Conservation (phyloP, 352 stramenopile species). For the Elongisporangium prolatum region DNA sequence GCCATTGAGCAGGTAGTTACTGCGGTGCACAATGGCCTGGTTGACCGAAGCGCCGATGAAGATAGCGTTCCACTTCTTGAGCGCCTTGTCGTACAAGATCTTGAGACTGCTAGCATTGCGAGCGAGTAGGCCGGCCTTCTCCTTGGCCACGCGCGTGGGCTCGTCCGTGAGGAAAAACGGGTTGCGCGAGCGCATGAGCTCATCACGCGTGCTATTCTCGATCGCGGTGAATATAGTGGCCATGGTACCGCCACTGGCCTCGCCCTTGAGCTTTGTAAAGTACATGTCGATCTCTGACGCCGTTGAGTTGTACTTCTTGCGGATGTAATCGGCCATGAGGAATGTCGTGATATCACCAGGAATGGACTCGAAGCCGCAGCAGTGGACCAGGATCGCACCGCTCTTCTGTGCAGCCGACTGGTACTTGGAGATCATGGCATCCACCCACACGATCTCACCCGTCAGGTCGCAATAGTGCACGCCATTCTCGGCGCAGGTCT, state of each 20-base stretch:
- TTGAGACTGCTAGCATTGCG: constrained; percentile 28
- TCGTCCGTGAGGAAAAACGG: constrained; percentile 62
- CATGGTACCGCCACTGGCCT: constrained; percentile 58
- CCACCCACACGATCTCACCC: constrained; percentile 84
- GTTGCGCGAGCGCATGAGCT: constrained; percentile 32
- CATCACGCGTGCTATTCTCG: constrained; percentile 37
- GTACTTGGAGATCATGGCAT: constrained; percentile 76
- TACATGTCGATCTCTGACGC: constrained; percentile 41
- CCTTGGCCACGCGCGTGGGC: constrained; percentile 29
- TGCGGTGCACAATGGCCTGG: constrained; percentile 70
- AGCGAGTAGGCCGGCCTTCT: constrained; percentile 17
- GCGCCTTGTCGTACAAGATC: constrained; percentile 66
- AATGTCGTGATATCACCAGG: constrained; percentile 82
- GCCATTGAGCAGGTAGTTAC: constrained; percentile 49
- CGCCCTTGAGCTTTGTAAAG: constrained; percentile 42
- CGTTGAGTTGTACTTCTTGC: constrained; percentile 32
- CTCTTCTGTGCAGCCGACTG: constrained; percentile 38
- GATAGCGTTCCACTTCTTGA: constrained; percentile 51
- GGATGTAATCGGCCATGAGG: constrained; percentile 65
- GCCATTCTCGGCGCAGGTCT: constrained; percentile 81
- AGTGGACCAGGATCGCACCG: constrained; percentile 81
- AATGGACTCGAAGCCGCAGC: constrained; percentile 88
- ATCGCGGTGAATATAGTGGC: constrained; percentile 53
- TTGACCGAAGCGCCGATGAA: constrained; percentile 86
- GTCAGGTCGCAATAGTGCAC: constrained; percentile 93